These are phyloP conservation scores for Trypanosoma cruzi DNA, from an alignment of 208 protist species.

Conservation along the genomic window DNA sequence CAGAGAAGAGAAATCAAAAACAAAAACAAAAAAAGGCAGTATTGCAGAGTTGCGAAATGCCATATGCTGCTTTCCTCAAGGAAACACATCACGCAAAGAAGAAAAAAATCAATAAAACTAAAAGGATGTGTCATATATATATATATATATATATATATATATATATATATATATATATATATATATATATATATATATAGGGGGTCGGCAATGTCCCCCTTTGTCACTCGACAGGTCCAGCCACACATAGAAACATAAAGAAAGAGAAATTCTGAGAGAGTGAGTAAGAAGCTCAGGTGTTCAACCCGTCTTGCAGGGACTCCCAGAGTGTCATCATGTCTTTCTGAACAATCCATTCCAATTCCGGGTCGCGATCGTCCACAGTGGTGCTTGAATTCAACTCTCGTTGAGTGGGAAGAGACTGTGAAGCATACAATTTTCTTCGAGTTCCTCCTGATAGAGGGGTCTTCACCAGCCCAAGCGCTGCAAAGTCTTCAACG, in stretches of 20 bases:
- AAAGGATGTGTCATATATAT: neutral
- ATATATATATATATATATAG: slow-evolving; percentile 7
- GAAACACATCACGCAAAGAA: too few relatives aligned
- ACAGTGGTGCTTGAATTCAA: neutral
- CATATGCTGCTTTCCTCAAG: too few relatives aligned
- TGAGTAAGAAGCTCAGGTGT: neutral
- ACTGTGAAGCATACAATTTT: neutral
- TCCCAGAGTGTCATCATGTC: slow-evolving; percentile 24
- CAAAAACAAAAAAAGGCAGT: neutral
- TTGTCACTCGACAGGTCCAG: neutral
- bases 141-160: slow-evolving; percentile 14
- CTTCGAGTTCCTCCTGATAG: neutral
- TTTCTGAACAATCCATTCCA: slow-evolving; percentile 20
- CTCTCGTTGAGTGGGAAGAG: slow-evolving; percentile 7
- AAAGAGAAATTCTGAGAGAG: slow-evolving; percentile 13
- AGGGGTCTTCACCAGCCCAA: slow-evolving; percentile 2
- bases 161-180: slow-evolving; percentile 20
- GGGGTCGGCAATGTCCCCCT: neutral
- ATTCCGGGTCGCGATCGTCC: neutral
- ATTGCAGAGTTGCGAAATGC: too few relatives aligned
- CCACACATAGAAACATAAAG: slow-evolving; percentile 13
- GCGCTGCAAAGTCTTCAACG: neutral
- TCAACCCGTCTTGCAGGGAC: slow-evolving; percentile 10
- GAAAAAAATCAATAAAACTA: neutral
- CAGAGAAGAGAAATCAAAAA: too few relatives aligned